Base-by-base conservation (phyloP, 2,329 filamentous ascomycete genomes). In the Alternaria triticina region DNA sequence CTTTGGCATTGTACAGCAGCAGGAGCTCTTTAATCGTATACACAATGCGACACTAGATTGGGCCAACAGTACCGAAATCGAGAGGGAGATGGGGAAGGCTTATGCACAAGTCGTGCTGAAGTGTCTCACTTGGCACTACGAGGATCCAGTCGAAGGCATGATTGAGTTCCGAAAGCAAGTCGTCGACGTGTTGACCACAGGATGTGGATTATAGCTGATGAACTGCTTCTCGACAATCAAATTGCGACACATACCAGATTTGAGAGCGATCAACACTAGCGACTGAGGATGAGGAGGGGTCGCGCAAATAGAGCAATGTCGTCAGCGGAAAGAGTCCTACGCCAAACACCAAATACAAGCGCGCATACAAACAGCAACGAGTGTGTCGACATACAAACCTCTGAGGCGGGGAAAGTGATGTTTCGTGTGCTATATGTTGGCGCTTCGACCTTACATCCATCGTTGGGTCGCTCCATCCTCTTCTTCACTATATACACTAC, bases 51-150 rank as follows among this genome's bases (percentile, higher is more conserved):
- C 57, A 20, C 23, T 68, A 7, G 65, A 66, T 28, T 57, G 67
- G 46, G 65, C 67, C 6, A 57, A 57, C 12, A 62, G 67, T 30
- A 44, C 40, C 10, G 65, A 70, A 23, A 54, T 70, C 15, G 61
- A 64, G 47, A 51, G 63, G 45, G 65, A 66, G 30, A 70, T 70
- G 67, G 65, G 65, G 3, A 51, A 59, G 13, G 17, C 43, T 9
- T 68, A 66, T 54, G 57, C 64, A 9, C 49, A 54, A 10, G 55
- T 66, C 11, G 66, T 68, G n/a, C 30, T 60, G 12, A 57, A 60
- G 20, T 68, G 66, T 25, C 47, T 68, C n/a, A 59, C 62, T 13
- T 68, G 66, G 66, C 47, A 62, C 20, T 46, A 46, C n/a, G 23
- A 51, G 23, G 65, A 67, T 44, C 33, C 59, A 4, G 27, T 60